Base-by-base conservation (phyloP, 1,284 basidiomycete genomes). In the Leccinum variabile region DNA sequence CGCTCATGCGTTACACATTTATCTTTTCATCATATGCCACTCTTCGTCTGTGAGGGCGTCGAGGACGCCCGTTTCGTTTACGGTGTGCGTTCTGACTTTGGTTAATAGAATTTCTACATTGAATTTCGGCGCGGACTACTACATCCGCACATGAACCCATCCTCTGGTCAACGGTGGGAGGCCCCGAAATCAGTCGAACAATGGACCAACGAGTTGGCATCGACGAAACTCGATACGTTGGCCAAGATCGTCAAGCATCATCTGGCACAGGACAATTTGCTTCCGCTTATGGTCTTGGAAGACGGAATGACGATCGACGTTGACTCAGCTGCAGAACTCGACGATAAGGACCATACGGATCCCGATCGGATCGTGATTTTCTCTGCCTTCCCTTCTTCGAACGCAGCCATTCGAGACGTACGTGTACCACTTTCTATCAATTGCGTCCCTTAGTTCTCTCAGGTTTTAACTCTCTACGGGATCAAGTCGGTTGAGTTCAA, bases 81-180 rank as follows among this genome's bases (percentile, higher is more conserved):
- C 16, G 41, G 16, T 44, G 4, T 7, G 7, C 16, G 7, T 44
- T n/a, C 33, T 35, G 14, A 54, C 18, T 14, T 18, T 10, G 2
- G 25, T 16, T n/a, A 11, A 30, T 25, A 67, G 66, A 58, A 67
- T 11, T 67, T 67, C 0, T 67, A 67, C 5, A 67, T 67, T 0
- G 57, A 67, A 28, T 59, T 67, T 3, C 49, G 49, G 0, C 32
- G 25, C 1, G 46, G 53, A 1, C 14, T 63, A 0, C 66, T 68
- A 0, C 66, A 68, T 13, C 61, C 66, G 0, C 41, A 54, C 1
- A 50, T 65, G 55, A 64, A 61, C 4, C 52, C 52, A n/a, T n/a
- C 63, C 54, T 4, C 18, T 3, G 5, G 25, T 0, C n/a, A 6
- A 7, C 11, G 4, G 1, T 59, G 59, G 56, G 2, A 44, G 25